Evolutionary conservation across 164 flowering plant genomes (phyloP).

Genomic region (Buxus sempervirens): DNA sequence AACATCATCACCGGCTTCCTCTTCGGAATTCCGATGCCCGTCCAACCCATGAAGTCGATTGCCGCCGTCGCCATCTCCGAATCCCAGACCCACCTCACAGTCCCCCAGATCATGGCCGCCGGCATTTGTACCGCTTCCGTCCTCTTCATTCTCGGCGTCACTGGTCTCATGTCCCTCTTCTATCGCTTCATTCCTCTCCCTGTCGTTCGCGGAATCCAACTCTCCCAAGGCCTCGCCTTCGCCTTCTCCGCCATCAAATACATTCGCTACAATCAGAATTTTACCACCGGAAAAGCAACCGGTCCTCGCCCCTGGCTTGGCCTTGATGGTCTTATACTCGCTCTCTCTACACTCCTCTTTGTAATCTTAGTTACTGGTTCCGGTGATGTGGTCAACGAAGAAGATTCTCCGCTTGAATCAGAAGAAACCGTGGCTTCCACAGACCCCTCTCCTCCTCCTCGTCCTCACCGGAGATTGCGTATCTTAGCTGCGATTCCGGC

Average conservation of each 20-base stretch:
- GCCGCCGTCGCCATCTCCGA: conserved; percentile 90
- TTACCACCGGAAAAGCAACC: conserved; percentile 45
- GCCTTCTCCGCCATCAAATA: conserved; percentile 90
- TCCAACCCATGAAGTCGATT: conserved; percentile 94
- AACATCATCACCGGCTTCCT: conserved; percentile 75
- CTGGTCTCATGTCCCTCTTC: conserved; percentile 79
- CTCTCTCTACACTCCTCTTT: conserved; percentile 50
- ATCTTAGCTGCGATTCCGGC: conserved; percentile 54
- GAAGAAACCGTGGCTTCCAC: background rate
- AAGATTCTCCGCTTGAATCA: background rate
- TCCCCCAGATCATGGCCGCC: conserved; percentile 73
- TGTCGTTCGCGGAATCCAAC: conserved; percentile 91
- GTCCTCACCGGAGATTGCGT: conserved; percentile 19
- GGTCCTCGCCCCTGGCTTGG: conserved; percentile 60
- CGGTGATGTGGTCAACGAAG: conserved; percentile 25
- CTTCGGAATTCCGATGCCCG: conserved; percentile 89
- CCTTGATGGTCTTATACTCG: conserved; percentile 70
- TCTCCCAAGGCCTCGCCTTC: conserved; percentile 79
- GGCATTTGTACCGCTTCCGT: conserved; percentile 67
- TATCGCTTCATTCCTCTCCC: conserved; percentile 71
- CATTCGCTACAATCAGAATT: conserved; percentile 55
- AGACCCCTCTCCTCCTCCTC: background rate
- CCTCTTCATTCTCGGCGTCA: conserved; percentile 68
- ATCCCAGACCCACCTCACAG: conserved; percentile 47
- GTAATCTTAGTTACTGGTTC: conserved; percentile 55